phyloP scores from a whole-genome alignment of 2,329 filamentous ascomycete species.

The Trichoderma sp. region DNA sequence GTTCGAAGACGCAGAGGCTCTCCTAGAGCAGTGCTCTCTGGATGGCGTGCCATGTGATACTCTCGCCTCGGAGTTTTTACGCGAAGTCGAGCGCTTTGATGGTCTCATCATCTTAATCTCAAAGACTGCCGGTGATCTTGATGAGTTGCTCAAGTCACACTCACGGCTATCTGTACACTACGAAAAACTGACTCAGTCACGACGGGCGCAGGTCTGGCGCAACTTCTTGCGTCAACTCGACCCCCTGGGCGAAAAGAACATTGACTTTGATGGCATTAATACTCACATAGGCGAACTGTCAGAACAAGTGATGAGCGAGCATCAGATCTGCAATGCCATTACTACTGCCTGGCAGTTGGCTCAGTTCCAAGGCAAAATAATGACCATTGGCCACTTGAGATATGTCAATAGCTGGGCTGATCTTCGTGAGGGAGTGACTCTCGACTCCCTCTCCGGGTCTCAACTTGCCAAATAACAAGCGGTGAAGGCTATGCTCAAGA shows the following conservation, averaged over 20 bases:
- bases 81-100: conserved; percentile 46
- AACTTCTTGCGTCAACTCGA: conserved; percentile 39
- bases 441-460: not conserved
- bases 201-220: conserved; percentile 41
- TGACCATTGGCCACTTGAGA: not conserved
- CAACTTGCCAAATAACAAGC: not conserved
- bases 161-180: conserved; percentile 46
- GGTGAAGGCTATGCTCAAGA: not conserved
- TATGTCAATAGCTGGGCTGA: not conserved
- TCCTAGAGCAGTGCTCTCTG: conserved; percentile 32
- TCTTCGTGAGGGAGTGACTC: not conserved
- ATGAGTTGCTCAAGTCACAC: conserved; percentile 49
- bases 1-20: conserved; percentile 39
- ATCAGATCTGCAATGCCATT: not conserved
- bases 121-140: conserved; percentile 47
- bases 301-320: not conserved
- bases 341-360: not conserved
- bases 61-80: conserved; percentile 44
- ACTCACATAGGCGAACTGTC: not conserved
- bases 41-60: conserved; percentile 34
- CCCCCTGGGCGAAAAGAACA: not conserved
- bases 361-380: not conserved
- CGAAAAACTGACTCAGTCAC: conserved; percentile 35
- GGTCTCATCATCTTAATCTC: conserved; percentile 52
- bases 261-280: not conserved